phyloP scores from a whole-genome alignment of 805 yeast species.

The Nadsonia fulvescens region DNA sequence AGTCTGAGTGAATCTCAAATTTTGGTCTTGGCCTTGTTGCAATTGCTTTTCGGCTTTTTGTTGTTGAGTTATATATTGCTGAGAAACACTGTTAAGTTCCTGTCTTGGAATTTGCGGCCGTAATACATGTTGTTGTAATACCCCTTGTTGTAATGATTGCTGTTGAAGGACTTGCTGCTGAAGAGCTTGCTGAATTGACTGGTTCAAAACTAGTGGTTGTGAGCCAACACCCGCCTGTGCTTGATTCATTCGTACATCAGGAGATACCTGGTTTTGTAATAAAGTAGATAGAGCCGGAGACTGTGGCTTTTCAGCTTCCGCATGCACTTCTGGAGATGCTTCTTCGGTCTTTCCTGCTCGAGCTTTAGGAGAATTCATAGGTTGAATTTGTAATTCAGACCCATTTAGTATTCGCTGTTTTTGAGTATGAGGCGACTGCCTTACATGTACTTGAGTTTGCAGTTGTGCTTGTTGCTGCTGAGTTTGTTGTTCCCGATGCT shows the following conservation, averaged over 20 bases:
- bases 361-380: constrained; percentile 2
- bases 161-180: too few species aligned
- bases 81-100: constrained; percentile 5
- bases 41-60: constrained; percentile 3
- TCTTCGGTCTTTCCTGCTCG: background rate
- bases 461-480: constrained; percentile 9
- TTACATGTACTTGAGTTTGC: constrained; percentile 5
- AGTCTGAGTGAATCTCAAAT: constrained; percentile 3
- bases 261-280: too few species aligned
- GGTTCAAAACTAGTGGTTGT: too few species aligned
- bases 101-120: too few species aligned
- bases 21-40: constrained; percentile 4
- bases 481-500: constrained; percentile 11
- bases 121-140: too few species aligned
- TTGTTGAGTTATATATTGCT: constrained; percentile 5
- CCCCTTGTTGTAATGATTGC: too few species aligned
- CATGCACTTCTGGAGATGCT: constrained; percentile 2
- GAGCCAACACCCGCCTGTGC: too few species aligned
- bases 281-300: too few species aligned
- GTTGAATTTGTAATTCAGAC: constrained; percentile 1
- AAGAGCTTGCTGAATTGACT: too few species aligned
- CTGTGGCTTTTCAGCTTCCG: too few species aligned
- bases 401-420: constrained; percentile 8
- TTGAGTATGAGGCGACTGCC: constrained; percentile 7
- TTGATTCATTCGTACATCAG: too few species aligned